These are phyloP conservation scores for Colletotrichum acutatum DNA, from an alignment of 2,329 filamentous ascomycete species.

Conservation along the genomic window DNA sequence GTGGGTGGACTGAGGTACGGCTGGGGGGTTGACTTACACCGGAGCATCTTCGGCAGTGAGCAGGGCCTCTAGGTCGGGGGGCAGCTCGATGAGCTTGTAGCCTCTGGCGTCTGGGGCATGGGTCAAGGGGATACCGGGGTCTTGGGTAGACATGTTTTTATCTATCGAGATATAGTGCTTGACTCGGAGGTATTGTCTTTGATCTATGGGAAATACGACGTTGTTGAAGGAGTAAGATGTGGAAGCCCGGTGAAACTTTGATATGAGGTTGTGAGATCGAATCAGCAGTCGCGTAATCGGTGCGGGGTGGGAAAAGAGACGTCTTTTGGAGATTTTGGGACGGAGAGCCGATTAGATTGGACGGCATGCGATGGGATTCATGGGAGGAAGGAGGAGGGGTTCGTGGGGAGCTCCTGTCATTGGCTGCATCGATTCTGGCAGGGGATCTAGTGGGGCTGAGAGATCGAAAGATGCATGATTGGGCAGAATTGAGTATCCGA, in stretches of 20 bases:
- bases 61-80: slow-evolving; percentile 65
- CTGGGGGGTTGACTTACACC: slow-evolving; percentile 52
- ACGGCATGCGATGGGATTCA: background rate
- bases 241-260: background rate
- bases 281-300: slow-evolving; percentile 19
- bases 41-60: slow-evolving; percentile 66
- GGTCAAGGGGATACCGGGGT: slow-evolving; percentile 60
- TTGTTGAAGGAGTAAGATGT: background rate
- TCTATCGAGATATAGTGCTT: background rate
- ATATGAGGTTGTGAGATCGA: background rate
- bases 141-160: slow-evolving; percentile 57
- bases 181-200: background rate
- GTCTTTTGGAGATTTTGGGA: background rate
- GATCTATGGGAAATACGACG: background rate
- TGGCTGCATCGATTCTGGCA: background rate
- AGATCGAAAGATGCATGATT: background rate
- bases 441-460: background rate
- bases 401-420: background rate
- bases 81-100: slow-evolving; percentile 72
- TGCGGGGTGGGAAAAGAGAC: slow-evolving; percentile 1
- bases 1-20: background rate
- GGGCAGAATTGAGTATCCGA: background rate
- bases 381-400: background rate
- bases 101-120: slow-evolving; percentile 59
- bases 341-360: background rate